Conservation (phyloP, 495 filamentous ascomycete genomes). For the Penicillium silybi region DNA sequence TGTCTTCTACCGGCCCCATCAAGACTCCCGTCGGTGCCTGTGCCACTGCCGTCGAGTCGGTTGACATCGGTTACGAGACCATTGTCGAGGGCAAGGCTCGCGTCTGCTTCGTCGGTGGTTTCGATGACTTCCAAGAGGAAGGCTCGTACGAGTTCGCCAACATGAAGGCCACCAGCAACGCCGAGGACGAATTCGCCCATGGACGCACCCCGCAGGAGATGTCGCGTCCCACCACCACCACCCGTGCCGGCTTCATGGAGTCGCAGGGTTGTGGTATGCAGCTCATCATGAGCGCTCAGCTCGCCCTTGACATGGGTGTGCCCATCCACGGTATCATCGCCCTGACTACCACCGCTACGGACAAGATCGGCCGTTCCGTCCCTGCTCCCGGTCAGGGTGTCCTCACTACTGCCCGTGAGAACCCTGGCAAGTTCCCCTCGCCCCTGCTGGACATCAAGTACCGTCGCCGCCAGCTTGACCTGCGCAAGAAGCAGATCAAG, state of each 20-base stretch:
- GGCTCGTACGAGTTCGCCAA: constrained; percentile 99
- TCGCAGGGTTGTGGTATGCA: constrained; percentile 98
- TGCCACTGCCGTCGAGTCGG: constrained; percentile 93
- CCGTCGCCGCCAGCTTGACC: constrained; percentile 87
- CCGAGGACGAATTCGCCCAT: constrained; percentile 91
- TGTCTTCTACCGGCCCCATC: constrained; percentile 96
- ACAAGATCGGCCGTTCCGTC: constrained; percentile 97
- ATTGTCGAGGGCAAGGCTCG: constrained; percentile 97
- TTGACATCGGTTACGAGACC: constrained; percentile 96
- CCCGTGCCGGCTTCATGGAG: constrained; percentile 98
- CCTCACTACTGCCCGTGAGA: constrained; percentile 93
- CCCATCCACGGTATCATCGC: constrained; percentile 95
- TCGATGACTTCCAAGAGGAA: constrained; percentile 99
- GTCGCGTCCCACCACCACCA: constrained; percentile 96
- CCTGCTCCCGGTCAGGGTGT: constrained; percentile 96
- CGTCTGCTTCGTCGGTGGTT: constrained; percentile 95
- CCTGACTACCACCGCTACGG: constrained; percentile 93
- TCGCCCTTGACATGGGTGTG: constrained; percentile 97
- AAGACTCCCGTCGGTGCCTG: constrained; percentile 98
- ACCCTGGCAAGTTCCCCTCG: constrained; percentile 83
- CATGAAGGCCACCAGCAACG: constrained; percentile 99
- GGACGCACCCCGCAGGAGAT: constrained; percentile 95
- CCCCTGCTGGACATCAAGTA: constrained; percentile 96
- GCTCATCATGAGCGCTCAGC: constrained; percentile 94
- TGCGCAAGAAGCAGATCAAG: constrained; percentile 86